Percentiles rank a stretch among this genome's conserved stretches.
Evolutionary conservation across 2,329 filamentous ascomycete genomes (phyloP).

Genomic region (Xylariaceae sp.): DNA sequence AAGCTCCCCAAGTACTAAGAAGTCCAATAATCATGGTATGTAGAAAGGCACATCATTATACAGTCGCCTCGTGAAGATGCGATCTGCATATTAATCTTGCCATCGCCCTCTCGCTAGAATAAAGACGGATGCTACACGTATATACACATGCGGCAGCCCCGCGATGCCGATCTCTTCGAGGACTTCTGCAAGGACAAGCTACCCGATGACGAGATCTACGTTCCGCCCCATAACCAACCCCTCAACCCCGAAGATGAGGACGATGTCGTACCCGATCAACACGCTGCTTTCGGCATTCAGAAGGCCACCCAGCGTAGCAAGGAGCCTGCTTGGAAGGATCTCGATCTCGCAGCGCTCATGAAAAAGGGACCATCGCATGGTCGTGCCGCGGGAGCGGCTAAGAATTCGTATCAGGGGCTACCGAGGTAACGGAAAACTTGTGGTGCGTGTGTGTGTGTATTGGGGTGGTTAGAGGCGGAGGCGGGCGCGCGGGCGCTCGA

Average conservation of each 20-base stretch:
- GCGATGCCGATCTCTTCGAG: conserved; percentile 75
- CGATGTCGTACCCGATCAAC: conserved; percentile 82
- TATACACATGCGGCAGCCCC: conserved; percentile 67
- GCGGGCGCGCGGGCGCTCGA: no score
- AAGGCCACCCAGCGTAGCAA: conserved; percentile 68
- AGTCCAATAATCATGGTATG: not conserved
- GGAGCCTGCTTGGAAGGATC: conserved; percentile 74
- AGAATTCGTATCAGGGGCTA: conserved; percentile 30
- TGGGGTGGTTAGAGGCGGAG: no score
- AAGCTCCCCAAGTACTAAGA: not conserved
- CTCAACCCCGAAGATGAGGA: conserved; percentile 86
- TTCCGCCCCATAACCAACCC: conserved; percentile 74
- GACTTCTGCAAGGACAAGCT: conserved; percentile 68
- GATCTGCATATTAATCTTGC: conserved; percentile 8
- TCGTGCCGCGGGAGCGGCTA: conserved; percentile 17
- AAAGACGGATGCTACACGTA: conserved; percentile 74
- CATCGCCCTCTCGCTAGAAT: conserved; percentile 40
- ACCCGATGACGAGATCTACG: conserved; percentile 75
- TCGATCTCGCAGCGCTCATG: conserved; percentile 70
- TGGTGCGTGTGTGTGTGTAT: no score
- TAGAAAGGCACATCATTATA: not conserved
- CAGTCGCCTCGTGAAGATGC: not conserved
- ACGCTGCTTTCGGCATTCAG: conserved; percentile 82
- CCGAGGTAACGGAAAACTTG: conserved; percentile 30
- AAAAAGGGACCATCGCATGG: conserved; percentile 46